Evolutionary conservation across 1,139 yeast genomes (phyloP).

Genomic region (Chernovozyma aurita): DNA sequence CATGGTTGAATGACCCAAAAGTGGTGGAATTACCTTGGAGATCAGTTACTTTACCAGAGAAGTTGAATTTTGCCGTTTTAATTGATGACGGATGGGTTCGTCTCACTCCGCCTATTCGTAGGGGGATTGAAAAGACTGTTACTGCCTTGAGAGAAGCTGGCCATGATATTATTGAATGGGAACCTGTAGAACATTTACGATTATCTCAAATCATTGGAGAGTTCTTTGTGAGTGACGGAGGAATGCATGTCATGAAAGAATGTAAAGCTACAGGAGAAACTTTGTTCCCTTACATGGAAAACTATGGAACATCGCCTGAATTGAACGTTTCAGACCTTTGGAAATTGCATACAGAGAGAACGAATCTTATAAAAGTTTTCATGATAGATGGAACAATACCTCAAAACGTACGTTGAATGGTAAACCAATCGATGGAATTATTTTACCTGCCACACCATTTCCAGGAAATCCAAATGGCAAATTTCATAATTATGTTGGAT

Average conservation of each 20-base stretch:
- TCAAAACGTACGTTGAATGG: conserved; percentile 28
- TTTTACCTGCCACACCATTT: conserved; percentile 44
- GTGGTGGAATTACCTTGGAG: conserved; percentile 30
- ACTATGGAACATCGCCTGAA: conserved; percentile 26
- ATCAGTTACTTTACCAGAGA: conserved; percentile 17
- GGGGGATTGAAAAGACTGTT: conserved; percentile 22
- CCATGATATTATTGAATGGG: conserved; percentile 59
- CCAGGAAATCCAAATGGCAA: conserved; percentile 42
- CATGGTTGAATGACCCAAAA: conserved; percentile 30
- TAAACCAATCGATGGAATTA: conserved; percentile 44
- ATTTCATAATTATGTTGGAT: conserved; percentile 33
- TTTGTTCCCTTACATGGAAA: conserved; percentile 30
- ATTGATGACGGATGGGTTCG: conserved; percentile 27
- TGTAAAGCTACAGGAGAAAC: conserved; percentile 45
- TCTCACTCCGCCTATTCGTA: conserved; percentile 36
- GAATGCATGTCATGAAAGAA: conserved; percentile 27
- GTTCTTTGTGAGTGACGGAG: conserved; percentile 46
- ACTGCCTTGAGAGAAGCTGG: conserved; percentile 40
- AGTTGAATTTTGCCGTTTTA: conserved; percentile 28
- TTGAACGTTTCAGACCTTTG: conserved; percentile 37
- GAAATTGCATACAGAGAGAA: conserved; percentile 35
- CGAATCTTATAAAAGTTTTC: conserved; percentile 28
- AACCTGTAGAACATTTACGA: conserved; percentile 33
- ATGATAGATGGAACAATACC: conserved; percentile 36
- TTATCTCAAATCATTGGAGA: conserved; percentile 33